A percentile compares a stretch with the other conserved stretches of the same genome.
These are phyloP conservation scores for Orbilia blumenaviensis DNA, from an alignment of 2,329 filamentous ascomycete species.

Conservation along the genomic window DNA sequence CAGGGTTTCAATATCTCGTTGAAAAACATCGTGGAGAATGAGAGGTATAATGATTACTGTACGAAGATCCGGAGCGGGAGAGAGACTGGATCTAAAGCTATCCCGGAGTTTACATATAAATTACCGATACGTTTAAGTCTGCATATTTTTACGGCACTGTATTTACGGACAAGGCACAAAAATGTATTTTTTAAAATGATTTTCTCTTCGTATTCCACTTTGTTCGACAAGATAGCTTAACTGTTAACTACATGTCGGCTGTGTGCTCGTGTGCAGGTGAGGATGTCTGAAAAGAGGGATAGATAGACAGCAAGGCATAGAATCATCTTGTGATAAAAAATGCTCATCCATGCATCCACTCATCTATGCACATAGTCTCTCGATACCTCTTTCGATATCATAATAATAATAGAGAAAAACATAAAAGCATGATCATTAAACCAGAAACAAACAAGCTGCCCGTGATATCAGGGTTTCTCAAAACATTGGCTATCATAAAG, in stretches of 20 bases:
- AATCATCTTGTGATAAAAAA: background rate
- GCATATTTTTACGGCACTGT: background rate
- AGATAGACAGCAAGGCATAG: background rate
- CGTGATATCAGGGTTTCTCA: background rate
- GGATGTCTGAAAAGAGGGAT: background rate
- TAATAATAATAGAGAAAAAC: conserved; percentile 12
- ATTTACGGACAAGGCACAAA: background rate
- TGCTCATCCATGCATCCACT: conserved; percentile 9
- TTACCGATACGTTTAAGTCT: too few species aligned
- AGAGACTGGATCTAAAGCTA: too few species aligned
- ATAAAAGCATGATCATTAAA: background rate
- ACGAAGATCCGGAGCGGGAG: too few species aligned
- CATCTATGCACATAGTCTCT: conserved; percentile 12
- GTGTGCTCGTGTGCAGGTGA: background rate
- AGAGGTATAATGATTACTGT: too few species aligned
- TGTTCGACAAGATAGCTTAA: conserved; percentile 1
- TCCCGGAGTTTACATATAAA: too few species aligned
- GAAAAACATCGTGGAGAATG: too few species aligned
- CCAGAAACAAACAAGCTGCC: conserved; percentile 11
- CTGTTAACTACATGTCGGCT: conserved; percentile 10
- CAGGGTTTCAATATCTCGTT: too few species aligned
- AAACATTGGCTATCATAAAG: conserved; percentile 1
- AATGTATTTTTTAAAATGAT: background rate
- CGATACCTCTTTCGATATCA: conserved; percentile 6
- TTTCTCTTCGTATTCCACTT: conserved; percentile 14